A percentile compares a stretch with the other conserved stretches of the same genome.
Evolutionary conservation across 2,329 filamentous ascomycete species (phyloP).

Genomic region (Colletotrichum sidae): DNA sequence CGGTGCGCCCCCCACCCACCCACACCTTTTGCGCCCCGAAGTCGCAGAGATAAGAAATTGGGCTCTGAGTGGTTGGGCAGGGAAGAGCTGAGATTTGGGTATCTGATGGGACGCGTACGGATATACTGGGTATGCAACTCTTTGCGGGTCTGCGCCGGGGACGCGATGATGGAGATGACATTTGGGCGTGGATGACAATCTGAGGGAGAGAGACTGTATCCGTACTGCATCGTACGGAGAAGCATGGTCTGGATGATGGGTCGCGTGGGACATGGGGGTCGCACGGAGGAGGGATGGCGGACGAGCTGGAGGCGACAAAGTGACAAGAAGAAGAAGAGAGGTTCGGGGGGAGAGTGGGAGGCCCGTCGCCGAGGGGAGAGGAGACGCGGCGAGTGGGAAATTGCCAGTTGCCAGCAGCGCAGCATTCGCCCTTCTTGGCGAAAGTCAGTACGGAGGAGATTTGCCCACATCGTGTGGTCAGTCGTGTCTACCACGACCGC

Average conservation of each 20-base stretch:
- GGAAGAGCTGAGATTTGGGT: too few species aligned
- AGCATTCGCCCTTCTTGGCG: slow-evolving; percentile 15
- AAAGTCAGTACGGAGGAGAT: slow-evolving; percentile 6
- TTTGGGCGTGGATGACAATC: slow-evolving; percentile 16
- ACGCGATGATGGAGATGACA: neutral
- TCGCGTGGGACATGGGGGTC: slow-evolving; percentile 8
- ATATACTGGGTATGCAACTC: too few species aligned
- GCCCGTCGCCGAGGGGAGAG: neutral
- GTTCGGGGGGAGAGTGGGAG: neutral
- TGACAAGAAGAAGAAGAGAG: neutral
- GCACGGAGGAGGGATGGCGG: neutral
- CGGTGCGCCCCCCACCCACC: neutral
- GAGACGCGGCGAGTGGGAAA: slow-evolving; percentile 23
- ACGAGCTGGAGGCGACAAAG: neutral
- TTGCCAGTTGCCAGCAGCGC: slow-evolving; percentile 15
- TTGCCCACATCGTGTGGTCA: too few species aligned
- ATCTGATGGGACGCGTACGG: too few species aligned
- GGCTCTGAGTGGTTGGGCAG: slow-evolving; percentile 17
- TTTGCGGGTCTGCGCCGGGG: too few species aligned
- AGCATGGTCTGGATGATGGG: neutral
- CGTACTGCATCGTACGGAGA: neutral
- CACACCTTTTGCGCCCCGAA: slow-evolving; percentile 17
- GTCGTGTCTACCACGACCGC: too few species aligned
- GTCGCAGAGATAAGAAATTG: slow-evolving; percentile 34
- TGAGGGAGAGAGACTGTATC: neutral